phyloP scores from a whole-genome alignment of 2,329 filamentous ascomycete genomes.

The Pestalotiopsis sp. region DNA sequence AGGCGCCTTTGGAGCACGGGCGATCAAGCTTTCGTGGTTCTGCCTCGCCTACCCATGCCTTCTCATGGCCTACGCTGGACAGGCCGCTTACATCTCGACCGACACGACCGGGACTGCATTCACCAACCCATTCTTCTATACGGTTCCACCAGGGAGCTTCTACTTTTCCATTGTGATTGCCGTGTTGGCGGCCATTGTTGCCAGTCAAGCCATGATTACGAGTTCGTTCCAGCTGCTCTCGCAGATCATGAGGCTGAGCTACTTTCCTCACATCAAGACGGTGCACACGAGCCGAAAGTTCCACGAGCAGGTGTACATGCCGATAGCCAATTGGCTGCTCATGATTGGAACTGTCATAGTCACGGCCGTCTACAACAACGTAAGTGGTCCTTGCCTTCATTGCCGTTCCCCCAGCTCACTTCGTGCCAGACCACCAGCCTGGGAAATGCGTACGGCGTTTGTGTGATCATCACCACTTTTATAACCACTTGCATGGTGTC shows the following conservation, averaged over 20 bases:
- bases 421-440: slow-evolving; percentile 57
- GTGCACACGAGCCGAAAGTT: slow-evolving; percentile 68
- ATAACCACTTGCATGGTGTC: slow-evolving; percentile 73
- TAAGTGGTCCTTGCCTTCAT: neutral
- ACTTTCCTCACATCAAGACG: slow-evolving; percentile 73
- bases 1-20: slow-evolving; percentile 67
- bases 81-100: slow-evolving; percentile 68
- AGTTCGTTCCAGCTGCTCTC: slow-evolving; percentile 61
- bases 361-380: slow-evolving; percentile 60
- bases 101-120: slow-evolving; percentile 49
- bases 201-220: slow-evolving; percentile 76
- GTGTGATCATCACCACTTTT: slow-evolving; percentile 76
- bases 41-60: slow-evolving; percentile 63
- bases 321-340: slow-evolving; percentile 72
- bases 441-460: slow-evolving; percentile 74
- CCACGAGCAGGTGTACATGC: slow-evolving; percentile 74
- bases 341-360: slow-evolving; percentile 74
- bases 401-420: neutral
- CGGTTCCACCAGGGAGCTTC: slow-evolving; percentile 65
- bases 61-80: slow-evolving; percentile 65
- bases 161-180: slow-evolving; percentile 68
- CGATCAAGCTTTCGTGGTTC: slow-evolving; percentile 73
- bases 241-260: slow-evolving; percentile 61
- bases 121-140: slow-evolving; percentile 72
- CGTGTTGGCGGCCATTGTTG: slow-evolving; percentile 70